Base-by-base conservation (phyloP, 2,329 filamentous ascomycete species). In the Talaromyces islandicus region DNA sequence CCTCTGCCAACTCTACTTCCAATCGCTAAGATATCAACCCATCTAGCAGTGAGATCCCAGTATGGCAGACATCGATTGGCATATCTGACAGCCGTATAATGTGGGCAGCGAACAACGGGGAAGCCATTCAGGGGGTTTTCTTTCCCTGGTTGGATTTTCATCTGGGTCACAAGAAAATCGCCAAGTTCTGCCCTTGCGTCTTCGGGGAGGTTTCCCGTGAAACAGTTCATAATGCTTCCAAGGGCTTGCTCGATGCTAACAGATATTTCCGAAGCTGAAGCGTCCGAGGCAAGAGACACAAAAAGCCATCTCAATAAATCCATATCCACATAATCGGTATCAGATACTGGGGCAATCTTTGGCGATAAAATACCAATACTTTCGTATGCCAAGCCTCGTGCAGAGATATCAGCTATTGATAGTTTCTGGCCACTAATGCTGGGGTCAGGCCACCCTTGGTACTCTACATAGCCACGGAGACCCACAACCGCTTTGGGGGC, bases 241-340 rank as follows among this genome's bases (percentile, higher is more conserved):
- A 97, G 78, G 0, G 92, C 89, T 56, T 93, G 90, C 67, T 97
- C 92, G 59, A 97, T 92, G 69, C 91, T 94, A 63, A 96, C 87
- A 53, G 89, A 88, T 1, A 92, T 88, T 9, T 86, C 81, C 54
- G 89, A 87, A 0, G 86, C 83, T 0, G 86, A 89, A 0, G 86
- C 84, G 67, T 97, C 93, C 65, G 92, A 88, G 11, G 88, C 87
- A 3, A 97, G 79, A 0, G 92, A 93, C 27, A 83, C 83, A 68
- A 97, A 95, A 0, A 97, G 81, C 89, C 91, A 97, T 56, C 83
- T 84, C 65, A 85, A 85, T 55, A 85, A 78, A 64, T 80, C 69
- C 59, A 75, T 71, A 48, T 74, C 85, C 80, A 82, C 65, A 75
- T 75, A 64, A 12, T 67, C 62, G 38, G 55, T 29, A 17, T 24